Base-by-base conservation (phyloP, 306 rosid genomes). In the Trifolium fragiferum region DNA sequence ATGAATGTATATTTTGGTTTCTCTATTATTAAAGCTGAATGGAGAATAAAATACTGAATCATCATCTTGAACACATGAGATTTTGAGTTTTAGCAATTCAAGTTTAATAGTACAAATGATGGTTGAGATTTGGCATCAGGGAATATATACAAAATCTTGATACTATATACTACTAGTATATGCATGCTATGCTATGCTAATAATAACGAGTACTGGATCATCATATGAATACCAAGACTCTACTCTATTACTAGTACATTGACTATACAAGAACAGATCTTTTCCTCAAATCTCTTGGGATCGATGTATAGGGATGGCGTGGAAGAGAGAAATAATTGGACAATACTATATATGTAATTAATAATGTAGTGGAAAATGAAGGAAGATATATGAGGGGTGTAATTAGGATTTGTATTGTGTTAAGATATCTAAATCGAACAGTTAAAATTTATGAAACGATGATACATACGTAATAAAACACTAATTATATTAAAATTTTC, bases 231-330 rank as follows among this genome's bases (percentile, higher is more conserved):
- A 21, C 33, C 62, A 20, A 55, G n/a, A 55, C 33, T 55, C 33
- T 55, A 55, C 63, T 55, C 10, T 21, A 55, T 49, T 49, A 16
- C 57, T 50, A n/a, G n/a, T n/a, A 53, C 59, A 53, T 53, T 53
- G 60, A 19, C 60, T 53, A 53, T 3, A 19, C 60, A 53, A 19
- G 20, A 53, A 19, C 1, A 21, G 7, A 7, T 50, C 11, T 50
- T 16, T 16, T 16, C 57, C 23, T 9, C 57, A 7, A 5, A 15
- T 16, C 57, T 50, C 57, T 50, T 50, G 57, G 23, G 57, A 50
- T 50, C 57, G 57, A 50, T 50, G 57, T 50, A 44, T 44, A 16
- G 3, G 23, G 20, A n/a, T 16, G 11, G 1, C 4, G 23, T n/a
- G 57, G 2, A 18, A 50, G 21, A 50, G 23, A n/a, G 15, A 37